phyloP scores from a whole-genome alignment of 495 filamentous ascomycete species.

The Penicillium macrosclerotiorum region DNA sequence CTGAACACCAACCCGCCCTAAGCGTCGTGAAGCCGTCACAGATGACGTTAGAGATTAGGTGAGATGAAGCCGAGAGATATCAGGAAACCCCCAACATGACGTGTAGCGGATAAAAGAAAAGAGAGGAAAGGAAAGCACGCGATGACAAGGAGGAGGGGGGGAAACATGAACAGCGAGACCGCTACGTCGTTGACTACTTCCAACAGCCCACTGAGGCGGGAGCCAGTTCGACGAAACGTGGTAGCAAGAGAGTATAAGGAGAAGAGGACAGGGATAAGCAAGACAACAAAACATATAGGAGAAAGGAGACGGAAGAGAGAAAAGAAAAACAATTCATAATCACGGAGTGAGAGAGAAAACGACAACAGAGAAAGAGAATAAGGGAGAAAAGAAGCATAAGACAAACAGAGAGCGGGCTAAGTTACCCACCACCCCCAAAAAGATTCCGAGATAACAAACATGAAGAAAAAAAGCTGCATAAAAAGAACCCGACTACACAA shows the following conservation, averaged over 20 bases:
- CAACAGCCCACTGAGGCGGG: conserved; percentile 10
- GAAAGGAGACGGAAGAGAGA: conserved; percentile 19
- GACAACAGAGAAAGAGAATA: conserved; percentile 4
- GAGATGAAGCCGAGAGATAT: conserved; percentile 32
- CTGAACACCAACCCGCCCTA: conserved; percentile 33
- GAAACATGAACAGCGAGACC: conserved; percentile 10
- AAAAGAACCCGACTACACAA: conserved; percentile 38
- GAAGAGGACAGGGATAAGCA: conserved; percentile 20
- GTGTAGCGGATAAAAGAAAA: conserved; percentile 11
- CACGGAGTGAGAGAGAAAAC: conserved; percentile 22
- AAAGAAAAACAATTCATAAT: conserved; percentile 10
- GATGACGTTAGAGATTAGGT: conserved; percentile 31
- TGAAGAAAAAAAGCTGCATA: conserved; percentile 15
- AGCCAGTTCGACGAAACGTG: conserved; percentile 16
- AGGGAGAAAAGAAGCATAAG: conserved; percentile 1
- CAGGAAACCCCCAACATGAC: conserved; percentile 22
- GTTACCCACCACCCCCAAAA: conserved; percentile 30
- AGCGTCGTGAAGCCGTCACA: conserved; percentile 30
- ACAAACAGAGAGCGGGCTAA: conserved; percentile 25
- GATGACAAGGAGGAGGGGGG: conserved; percentile 2
- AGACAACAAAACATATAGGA: conserved; percentile 13
- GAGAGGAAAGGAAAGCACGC: conserved; percentile 5
- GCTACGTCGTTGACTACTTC: conserved; percentile 26
- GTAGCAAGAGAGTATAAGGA: conserved; percentile 14
- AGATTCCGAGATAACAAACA: conserved; percentile 43